Evolutionary conservation across 148 eudicot species (phyloP), one percentile per base, ranked within the genome.

Genomic region (Amaranthus cruentus): DNA sequence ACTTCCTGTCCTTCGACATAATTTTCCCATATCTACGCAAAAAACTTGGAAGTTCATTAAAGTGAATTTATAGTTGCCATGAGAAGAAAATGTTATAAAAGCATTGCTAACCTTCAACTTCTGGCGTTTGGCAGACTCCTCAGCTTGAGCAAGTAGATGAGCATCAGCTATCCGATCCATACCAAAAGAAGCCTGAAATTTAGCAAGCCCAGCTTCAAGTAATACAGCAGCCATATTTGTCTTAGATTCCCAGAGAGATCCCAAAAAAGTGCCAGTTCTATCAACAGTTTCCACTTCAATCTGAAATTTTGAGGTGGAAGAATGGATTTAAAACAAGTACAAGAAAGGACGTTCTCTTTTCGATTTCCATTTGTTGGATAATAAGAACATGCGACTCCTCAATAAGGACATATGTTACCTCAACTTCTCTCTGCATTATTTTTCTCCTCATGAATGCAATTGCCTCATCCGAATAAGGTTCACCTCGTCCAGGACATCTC

Each of bases 361-460:
- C 9, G 12, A 6, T 18, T 67, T 42, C 21, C 10, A 43, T 2
- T 28, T 28, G 38, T 28, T 42, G 8, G 42, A 50, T 4, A 47
- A 47, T 2, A 60, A 60, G 46, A 60, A 46, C 62, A 56, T 12
- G 10, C 11, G 38, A 2, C n/a, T 21, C 64, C 44, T 15, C 55
- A 51, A 2, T 18, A 21, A 67, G n/a, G 6, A 67, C 28, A 14
- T 18, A 50, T 10, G 4, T 43, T 88, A 95, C 99, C 96, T 95
- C 99, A 72, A 95, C 99, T 82, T 95, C 99, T 79, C 97, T 87
- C 84, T 95, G 97, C 84, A 95, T 84, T 70, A 95, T 95, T 76
- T 85, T 91, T 62, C 94, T 82, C 81, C 99, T 88, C 97, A 95
- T 95, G 12, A 95, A 80, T 56, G 99, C 89, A 78, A 95, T 90